Evolutionary conservation across 129 eudicot species (phyloP), one percentile per base, ranked within the genome.

Genomic region (Flaveria sonorensis): DNA sequence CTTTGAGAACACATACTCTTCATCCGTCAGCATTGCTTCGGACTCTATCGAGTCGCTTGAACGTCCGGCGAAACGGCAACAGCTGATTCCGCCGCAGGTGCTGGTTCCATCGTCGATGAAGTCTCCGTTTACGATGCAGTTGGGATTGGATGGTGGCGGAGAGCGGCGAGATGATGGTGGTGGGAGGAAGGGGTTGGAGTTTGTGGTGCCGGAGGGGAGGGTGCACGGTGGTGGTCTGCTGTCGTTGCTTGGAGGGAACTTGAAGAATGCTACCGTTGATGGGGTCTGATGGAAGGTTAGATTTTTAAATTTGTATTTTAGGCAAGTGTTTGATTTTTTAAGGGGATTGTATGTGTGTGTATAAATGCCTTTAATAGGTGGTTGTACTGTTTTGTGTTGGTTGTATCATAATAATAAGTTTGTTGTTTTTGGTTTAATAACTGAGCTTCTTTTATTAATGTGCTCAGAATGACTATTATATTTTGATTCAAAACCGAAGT

Each of bases 101-200:
- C 30, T 94, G 81, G 98, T 94, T 77, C 98, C 98, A 47, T 71
- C 87, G 65, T 91, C 97, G 3, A 94, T 94, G 98, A 94, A 93
- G 81, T 83, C 86, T 8, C 77, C 88, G 36, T 70, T 57, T 48
- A 42, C 85, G 3, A 81, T 75, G 67, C 88, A 57, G 0, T 18
- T 72, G 82, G 70, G 76, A 71, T 77, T 83, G 10, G 88, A 84
- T 78, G 42, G 21, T 7, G 46, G 63, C 8, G 36, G 77, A 46
- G 82, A 20, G 15, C 66, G 67, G 30, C 50, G 28, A 5, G 59
- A 59, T 11, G 43, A 43, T 23, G 43, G 78, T n/a, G n/a, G 8
- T 57, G 77, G 74, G 68, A 26, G 70, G 47, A 86, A 81, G 79
- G 50, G 85, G 36, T 15, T 65, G 10, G 87, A 73, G 67, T 87